Base-by-base conservation (phyloP, 2,329 filamentous ascomycete species). In the Bipolaris zeicola region DNA sequence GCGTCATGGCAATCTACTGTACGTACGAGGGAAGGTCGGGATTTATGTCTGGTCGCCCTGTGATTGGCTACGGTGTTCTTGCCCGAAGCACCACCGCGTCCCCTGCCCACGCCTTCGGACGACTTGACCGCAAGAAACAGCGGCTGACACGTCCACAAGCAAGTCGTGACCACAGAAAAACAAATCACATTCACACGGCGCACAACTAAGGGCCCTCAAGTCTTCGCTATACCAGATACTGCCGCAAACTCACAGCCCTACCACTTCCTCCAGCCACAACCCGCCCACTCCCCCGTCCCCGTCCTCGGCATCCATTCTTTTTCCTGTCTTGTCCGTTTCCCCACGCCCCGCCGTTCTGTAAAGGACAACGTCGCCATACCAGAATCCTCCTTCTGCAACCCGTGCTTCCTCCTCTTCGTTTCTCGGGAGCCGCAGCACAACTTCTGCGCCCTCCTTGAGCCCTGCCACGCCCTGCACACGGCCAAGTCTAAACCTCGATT, bases 311-410 rank as follows among this genome's bases (percentile, higher is more conserved):
- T 72, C 66, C 14, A 68, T 37, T 14, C 62, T 56, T 28, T 51
- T 53, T 22, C 48, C 56, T 11, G 20, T 56, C n/a, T 64, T 65
- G 6, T 22, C 11, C 4, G 39, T 42, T 18, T 59, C 62, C 0
- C 56, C 60, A 11, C 50, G 28, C 1, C 26, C 41, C 1, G 64
- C 63, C 14, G 48, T 52, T 2, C 60, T 64, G 38, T 38, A 55
- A 11, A 73, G 49, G n/a, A 70, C 64, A 2, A 72, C 61, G 52
- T 70, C 64, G 0, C 70, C 68, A 57, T 64, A 72, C 66, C 65
- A 71, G 43, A 64, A 73, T 2, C 61, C 60, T 16, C 20, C 53
- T 18, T 63, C 48, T 14, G 52, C 52, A 8, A 66, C 45, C 34
- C 54, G 62, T 18, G 43, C 45, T n/a, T 20, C 41, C 34, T 73